Conservation (phyloP, 352 stramenopile species). For the Phytopythium aichiense region DNA sequence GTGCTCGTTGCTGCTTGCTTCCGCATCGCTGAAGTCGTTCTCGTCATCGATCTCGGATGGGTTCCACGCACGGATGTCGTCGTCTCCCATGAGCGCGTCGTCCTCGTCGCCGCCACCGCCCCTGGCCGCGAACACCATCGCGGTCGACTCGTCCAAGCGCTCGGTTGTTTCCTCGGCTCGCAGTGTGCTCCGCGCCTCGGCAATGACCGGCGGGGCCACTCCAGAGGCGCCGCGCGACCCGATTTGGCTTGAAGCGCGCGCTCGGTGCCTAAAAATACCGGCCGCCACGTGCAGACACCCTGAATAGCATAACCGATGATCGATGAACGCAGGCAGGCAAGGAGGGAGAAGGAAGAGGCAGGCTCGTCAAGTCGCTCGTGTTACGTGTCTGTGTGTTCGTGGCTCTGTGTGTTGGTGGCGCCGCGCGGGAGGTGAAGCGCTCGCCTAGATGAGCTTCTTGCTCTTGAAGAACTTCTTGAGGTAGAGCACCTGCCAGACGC, state of each 20-base stretch:
- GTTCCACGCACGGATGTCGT: slow-evolving; percentile 15
- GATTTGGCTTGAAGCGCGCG: not conserved
- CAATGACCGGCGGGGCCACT: not conserved
- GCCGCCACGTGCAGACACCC: not conserved
- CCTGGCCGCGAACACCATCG: not conserved
- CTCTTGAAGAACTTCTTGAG: slow-evolving; percentile 92
- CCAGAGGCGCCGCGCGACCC: not conserved
- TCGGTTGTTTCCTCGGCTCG: not conserved
- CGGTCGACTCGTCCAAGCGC: not conserved
- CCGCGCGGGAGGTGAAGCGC: too few relatives aligned
- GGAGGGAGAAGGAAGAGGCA: too few relatives aligned
- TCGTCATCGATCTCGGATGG: slow-evolving; percentile 8
- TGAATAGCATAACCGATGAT: not conserved
- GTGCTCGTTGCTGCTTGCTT: slow-evolving; percentile 9
- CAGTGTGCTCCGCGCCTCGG: not conserved
- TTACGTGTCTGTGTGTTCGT: too few relatives aligned
- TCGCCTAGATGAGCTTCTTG: slow-evolving; percentile 87
- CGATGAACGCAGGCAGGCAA: too few relatives aligned
- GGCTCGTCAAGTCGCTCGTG: too few relatives aligned
- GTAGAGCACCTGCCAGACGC: slow-evolving; percentile 87
- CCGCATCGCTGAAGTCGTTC: slow-evolving; percentile 4
- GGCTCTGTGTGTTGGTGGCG: too few relatives aligned
- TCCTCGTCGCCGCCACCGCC: slow-evolving; percentile 14
- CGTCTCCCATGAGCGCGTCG: slow-evolving; percentile 16
- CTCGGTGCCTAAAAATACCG: not conserved